Conservation (phyloP, 306 rosid genomes). For the Sicyos edulis region DNA sequence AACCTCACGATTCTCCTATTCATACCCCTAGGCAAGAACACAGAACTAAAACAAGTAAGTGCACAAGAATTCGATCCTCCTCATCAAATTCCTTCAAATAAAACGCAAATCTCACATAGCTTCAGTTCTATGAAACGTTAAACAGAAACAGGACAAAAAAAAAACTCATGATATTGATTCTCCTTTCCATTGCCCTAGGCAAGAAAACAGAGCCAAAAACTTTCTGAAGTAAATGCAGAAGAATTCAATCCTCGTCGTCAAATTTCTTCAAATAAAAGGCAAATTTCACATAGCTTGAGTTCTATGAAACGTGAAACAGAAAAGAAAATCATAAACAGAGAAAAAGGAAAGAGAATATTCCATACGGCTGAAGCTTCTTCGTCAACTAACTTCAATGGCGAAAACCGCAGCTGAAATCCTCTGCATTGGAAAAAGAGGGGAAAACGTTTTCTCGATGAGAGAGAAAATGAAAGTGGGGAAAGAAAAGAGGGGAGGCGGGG, state of each 20-base stretch:
- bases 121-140: slow-evolving; percentile 3
- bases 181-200: slow-evolving; percentile 25
- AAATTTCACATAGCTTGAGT: background rate
- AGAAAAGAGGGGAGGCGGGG: slow-evolving; percentile 25
- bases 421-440: slow-evolving; percentile 30
- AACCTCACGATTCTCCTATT: slow-evolving; percentile 1
- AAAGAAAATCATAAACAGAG: slow-evolving; percentile 5
- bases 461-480: slow-evolving; percentile 18
- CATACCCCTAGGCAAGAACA: slow-evolving; percentile 28
- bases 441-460: slow-evolving; percentile 24
- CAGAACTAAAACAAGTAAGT: slow-evolving; percentile 17
- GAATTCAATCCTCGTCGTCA: background rate
- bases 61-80: slow-evolving; percentile 11
- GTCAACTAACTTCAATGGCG: slow-evolving; percentile 14
- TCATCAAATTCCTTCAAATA: background rate
- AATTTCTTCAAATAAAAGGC: slow-evolving; percentile 5
- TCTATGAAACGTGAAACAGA: slow-evolving; percentile 12
- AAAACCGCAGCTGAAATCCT: slow-evolving; percentile 23
- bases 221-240: background rate
- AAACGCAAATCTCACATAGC: background rate
- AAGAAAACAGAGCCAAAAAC: slow-evolving; percentile 24
- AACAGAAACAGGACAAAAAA: no score
- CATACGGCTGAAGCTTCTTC: slow-evolving; percentile 11
- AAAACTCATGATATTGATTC: no score
- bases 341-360: background rate